These are phyloP conservation scores for Symbiodinium natans DNA, from an alignment of 73 alveolate genomes.

Conservation along the genomic window DNA sequence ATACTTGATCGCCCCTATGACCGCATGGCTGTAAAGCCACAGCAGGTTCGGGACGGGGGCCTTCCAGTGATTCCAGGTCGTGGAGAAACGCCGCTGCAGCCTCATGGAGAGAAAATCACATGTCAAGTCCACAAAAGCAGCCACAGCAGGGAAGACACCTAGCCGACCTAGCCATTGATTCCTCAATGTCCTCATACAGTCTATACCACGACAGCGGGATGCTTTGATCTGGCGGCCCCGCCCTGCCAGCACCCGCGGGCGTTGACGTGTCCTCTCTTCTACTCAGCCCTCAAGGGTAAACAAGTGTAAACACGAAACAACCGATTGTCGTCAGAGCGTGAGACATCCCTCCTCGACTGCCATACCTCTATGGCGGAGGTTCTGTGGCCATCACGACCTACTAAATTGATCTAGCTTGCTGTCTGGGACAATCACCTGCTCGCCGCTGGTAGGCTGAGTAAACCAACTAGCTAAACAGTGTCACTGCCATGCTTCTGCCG, in stretches of 20 bases:
- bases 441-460: no score
- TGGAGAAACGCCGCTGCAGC: constrained; percentile 16
- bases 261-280: not conserved
- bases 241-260: constrained; percentile 19
- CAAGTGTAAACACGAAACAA: not conserved
- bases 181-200: no score
- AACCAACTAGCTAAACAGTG: no score
- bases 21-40: no score
- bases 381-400: not conserved
- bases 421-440: not conserved
- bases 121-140: no score
- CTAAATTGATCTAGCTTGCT: not conserved
- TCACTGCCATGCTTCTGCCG: not conserved
- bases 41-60: no score
- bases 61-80: not conserved
- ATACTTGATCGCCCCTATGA: no score
- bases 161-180: no score
- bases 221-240: not conserved
- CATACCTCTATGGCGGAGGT: not conserved
- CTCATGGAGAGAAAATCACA: not conserved
- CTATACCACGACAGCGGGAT: no score
- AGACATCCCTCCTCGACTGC: not conserved
- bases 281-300: not conserved
- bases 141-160: no score
- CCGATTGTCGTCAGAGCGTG: not conserved